Base-by-base conservation (phyloP, 2,329 filamentous ascomycete species). In the Graphilbum ipis-grandicollis region DNA sequence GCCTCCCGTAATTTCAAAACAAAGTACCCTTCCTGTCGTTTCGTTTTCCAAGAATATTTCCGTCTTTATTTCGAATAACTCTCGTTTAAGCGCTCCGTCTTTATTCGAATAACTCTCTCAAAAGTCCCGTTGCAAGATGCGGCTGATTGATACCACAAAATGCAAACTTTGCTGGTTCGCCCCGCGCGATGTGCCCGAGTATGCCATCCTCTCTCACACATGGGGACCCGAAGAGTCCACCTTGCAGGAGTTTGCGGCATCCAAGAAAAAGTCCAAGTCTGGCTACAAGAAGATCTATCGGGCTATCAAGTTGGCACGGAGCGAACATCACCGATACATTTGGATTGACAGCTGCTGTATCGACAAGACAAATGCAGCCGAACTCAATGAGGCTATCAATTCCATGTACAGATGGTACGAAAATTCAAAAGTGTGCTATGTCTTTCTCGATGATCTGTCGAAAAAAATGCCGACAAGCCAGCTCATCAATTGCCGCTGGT, bases 401-500 rank as follows among this genome's bases (percentile, higher is more conserved):
- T 46, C 44, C 37, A 47, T 47, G 44, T 47, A 40, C 29, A 18
- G 28, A n/a, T 47, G 38, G 36, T 47, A 47, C 26, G 19, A 23
- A 14, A 23, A 36, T 3, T 34, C 45, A 1, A 15, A 8, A 1
- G 35, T 37, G 8, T 47, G 45, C 34, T 34, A 35, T 9, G 42
- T 38, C 12, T 43, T 32, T 9, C 39, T 47, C 0, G 37, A 34
- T 1, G 41, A 43, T 26, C 18, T 31, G 31, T 21, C 17, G 1
- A 9, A 5, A 2, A 28, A 25, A 9, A 9, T 31, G 14, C 17
- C 13, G 5, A 17, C 15, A 30, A 19, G 3, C 19, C 31, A 19
- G 18, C 29, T 30, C 9, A 15, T 29, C 2, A 18, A 34, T 33
- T 44, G 43, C 34, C 38, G 49, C 7, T 57, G 55, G 53, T 56